Evolutionary conservation across 352 stramenopile genomes (phyloP), one percentile per base, ranked within the genome.

Genomic region (Globisporangium takayamanum): DNA sequence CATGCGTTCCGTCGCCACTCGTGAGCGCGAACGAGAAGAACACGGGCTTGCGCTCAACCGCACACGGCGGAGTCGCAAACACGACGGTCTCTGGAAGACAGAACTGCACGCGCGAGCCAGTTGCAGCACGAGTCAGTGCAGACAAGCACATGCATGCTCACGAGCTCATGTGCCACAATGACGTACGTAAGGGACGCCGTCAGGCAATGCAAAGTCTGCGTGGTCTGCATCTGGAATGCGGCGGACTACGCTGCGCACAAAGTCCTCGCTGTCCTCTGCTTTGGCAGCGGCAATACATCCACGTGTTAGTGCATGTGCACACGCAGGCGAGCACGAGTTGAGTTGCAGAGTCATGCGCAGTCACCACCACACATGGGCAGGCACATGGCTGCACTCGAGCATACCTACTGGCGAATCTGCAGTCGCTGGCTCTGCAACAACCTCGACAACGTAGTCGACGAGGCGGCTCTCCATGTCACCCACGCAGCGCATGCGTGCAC

Each of bases 21-120:
- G 84, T 93, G 53, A 93, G 70, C 36, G 78, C 80, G 57, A 93
- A 93, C 8, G 84, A 91, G 63, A 91, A 90, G 69, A 91, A 90
- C 7, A 69, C 68, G 25, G 84, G 80, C 59, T 77, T 77, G 56
- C 76, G 75, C 64, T 89, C 77, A 7, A 3, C 1, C 8, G 62
- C 77, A 89, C 15, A 71, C 67, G 3, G 70, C 73, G 55, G 74
- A 67, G 3, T 70, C 52, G 68, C 61, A 22, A 74, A 69, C 51
- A 67, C 65, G 39, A 78, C 58, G 55, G 70, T 82, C 50, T 85
- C 73, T 28, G 80, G 83, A 30, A 92, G 69, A 59, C 83, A 92
- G 60, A 92, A 92, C 83, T 92, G 59, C 46, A 63, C 20, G 53
- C 45, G 26, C 15, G 3, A 33, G 28, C 3, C 28, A 33, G 2